phyloP scores from a whole-genome alignment of 495 filamentous ascomycete species.

The Hyaloscypha hepaticicola region DNA sequence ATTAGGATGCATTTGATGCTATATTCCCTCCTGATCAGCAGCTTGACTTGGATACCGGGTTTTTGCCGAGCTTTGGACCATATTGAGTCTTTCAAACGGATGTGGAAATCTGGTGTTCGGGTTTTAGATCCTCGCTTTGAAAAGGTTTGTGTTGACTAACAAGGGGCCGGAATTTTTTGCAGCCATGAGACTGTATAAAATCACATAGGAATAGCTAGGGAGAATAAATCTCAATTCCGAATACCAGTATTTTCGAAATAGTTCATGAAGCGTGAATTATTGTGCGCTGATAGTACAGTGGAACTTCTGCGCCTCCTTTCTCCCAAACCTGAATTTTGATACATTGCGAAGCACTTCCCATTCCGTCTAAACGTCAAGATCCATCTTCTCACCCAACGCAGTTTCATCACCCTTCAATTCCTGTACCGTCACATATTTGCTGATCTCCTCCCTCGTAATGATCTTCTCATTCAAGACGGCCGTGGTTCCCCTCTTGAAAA shows the following conservation, averaged over 20 bases:
- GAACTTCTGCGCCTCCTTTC: slow-evolving; percentile 21
- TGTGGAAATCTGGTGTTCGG: background rate
- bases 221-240: slow-evolving; percentile 1
- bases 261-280: background rate
- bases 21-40: slow-evolving; percentile 30
- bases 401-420: slow-evolving; percentile 66
- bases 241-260: background rate
- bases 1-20: slow-evolving; percentile 32
- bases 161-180: background rate
- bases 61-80: slow-evolving; percentile 5
- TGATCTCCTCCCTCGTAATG: slow-evolving; percentile 87
- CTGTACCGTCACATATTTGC: slow-evolving; percentile 91
- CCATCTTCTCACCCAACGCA: slow-evolving; percentile 82
- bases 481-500: slow-evolving; percentile 85
- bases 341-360: slow-evolving; percentile 14
- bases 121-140: background rate
- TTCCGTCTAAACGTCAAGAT: slow-evolving; percentile 61
- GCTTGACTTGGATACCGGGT: slow-evolving; percentile 9
- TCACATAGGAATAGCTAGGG: too few species aligned
- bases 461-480: slow-evolving; percentile 92
- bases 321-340: slow-evolving; percentile 26
- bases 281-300: slow-evolving; percentile 23
- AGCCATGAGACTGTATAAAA: background rate
- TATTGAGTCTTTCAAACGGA: background rate
- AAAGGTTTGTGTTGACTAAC: background rate